Percentiles rank a stretch among this genome's conserved stretches.
phyloP scores from a whole-genome alignment of 768 basidiomycete genomes.

The Sarcodon aspratus region DNA sequence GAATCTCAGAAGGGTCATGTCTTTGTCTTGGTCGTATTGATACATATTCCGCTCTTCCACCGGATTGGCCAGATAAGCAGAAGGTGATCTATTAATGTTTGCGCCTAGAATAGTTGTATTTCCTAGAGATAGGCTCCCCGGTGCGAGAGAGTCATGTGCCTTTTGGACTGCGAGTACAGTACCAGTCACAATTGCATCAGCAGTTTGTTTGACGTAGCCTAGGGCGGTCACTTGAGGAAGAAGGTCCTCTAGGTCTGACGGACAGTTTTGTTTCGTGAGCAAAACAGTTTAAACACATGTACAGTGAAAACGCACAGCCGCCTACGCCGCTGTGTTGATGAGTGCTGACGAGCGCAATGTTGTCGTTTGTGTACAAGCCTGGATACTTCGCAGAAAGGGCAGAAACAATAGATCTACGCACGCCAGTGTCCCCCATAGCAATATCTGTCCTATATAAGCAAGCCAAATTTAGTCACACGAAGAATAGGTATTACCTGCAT shows the following conservation, averaged over 20 bases:
- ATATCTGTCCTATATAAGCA: conserved; percentile 36
- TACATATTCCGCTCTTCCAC: conserved; percentile 56
- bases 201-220: conserved; percentile 63
- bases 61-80: conserved; percentile 69
- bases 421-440: conserved; percentile 71
- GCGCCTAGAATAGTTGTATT: conserved; percentile 59
- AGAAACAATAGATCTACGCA: conserved; percentile 57
- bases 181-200: conserved; percentile 60
- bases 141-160: conserved; percentile 51
- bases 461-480: background rate
- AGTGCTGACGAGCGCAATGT: conserved; percentile 66
- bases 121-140: conserved; percentile 50
- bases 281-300: too few species aligned
- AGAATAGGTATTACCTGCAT: conserved; percentile 36
- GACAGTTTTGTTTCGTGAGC: too few species aligned
- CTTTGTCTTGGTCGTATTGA: conserved; percentile 64
- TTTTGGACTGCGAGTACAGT: conserved; percentile 58
- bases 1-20: conserved; percentile 56
- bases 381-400: conserved; percentile 45
- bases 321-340: conserved; percentile 74
- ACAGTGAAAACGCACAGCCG: conserved; percentile 24
- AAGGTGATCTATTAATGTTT: conserved; percentile 67
- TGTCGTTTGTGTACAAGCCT: conserved; percentile 54
- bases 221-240: conserved; percentile 67
- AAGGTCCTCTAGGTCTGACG: conserved; percentile 49